Base-by-base conservation (phyloP, 1,284 basidiomycete species). In the Trametes polyzona region DNA sequence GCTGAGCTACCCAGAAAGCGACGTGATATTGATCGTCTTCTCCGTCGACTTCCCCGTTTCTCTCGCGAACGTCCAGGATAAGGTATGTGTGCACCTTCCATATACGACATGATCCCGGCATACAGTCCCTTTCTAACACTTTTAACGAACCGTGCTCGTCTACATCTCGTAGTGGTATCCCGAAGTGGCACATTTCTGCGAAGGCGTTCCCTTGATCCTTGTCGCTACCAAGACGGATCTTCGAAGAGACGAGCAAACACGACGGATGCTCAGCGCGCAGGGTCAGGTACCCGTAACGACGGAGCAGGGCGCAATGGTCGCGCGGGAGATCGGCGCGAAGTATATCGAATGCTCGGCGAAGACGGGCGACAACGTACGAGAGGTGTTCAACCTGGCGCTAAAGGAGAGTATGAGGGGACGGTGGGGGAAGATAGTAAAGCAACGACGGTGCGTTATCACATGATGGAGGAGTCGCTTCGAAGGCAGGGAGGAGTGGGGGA, bases 111-210 rank as follows among this genome's bases (percentile, higher is more conserved):
- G n/a, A n/a, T n/a, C n/a, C n/a, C n/a, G n/a, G n/a, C n/a, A n/a
- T n/a, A n/a, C n/a, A n/a, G n/a, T n/a, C n/a, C n/a, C n/a, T n/a
- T n/a, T n/a, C n/a, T n/a, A n/a, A n/a, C n/a, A n/a, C n/a, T n/a
- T n/a, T n/a, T n/a, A n/a, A n/a, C n/a, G 23, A 47, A 41, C 10
- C 33, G 51, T 19, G 10, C 37, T 48, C 23, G 17, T 16, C 17
- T 41, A 17, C 19, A 8, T 36, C 9, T 54, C n/a, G 14, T 40
- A 96, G 93, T 99, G 96, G 96, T 94, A 90, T 74, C 95, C 96
- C 26, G 96, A 99, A 76, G 93, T 99, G 57, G 89, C 93, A 36
- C 97, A 99, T 74, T 99, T 98, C 70, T 98, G 95, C 78, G 93
- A 96, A 71, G 87, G 86, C 64, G 94, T 95, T 5, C 97, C 96